Base-by-base conservation (phyloP, 208 protist genomes). In the Leishmania mexicana region DNA sequence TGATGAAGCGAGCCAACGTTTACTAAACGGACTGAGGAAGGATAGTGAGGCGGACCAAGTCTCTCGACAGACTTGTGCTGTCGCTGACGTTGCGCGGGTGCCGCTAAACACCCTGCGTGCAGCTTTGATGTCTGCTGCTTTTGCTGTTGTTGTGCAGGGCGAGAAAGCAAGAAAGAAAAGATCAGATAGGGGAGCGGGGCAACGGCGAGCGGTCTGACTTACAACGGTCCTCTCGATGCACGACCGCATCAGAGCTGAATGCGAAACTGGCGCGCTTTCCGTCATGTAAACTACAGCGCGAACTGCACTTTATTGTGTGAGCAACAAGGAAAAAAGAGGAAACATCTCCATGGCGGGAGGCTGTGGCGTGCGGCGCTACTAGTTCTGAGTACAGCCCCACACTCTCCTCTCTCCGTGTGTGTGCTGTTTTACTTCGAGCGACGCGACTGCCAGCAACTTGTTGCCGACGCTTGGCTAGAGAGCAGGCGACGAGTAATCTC, bases 1-100 rank as follows among this genome's bases (percentile, higher is more conserved):
- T 99, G 65, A 99, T 99, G 98, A 99, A 98, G 84, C 96, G 91
- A n/a, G 93, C 94, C n/a, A 94, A 98, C 80, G 79, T 96, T 45
- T 98, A 95, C 72, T 96, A 88, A 80, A 47, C 72, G 38, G 24
- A n/a, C 40, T 7, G n/a, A 45, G 24, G 28, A 7, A 8, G 21
- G 21, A 53, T 6, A n/a, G 45, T 47, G 40, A 35, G 24, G 28
- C 54, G 40, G 40, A 3, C 28, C 10, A 31, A 15, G 21, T 45
- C 42, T 54, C 47, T 53, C 6, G 45, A 74, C 42, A 21, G 17
- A 74, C 11, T 54, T 74, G 5, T 21, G 28, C 24, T 21, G 11
- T 19, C 24, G 21, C 40, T 51, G 21, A 13, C 49, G 10, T 74
- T 13, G 28, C 28, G 28, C 45, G 7, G 1, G 70, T 15, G 42